A percentile compares a stretch with the other conserved stretches of the same genome.
Conservation (phyloP, 306 rosid species). For the Medicago ruthenica region DNA sequence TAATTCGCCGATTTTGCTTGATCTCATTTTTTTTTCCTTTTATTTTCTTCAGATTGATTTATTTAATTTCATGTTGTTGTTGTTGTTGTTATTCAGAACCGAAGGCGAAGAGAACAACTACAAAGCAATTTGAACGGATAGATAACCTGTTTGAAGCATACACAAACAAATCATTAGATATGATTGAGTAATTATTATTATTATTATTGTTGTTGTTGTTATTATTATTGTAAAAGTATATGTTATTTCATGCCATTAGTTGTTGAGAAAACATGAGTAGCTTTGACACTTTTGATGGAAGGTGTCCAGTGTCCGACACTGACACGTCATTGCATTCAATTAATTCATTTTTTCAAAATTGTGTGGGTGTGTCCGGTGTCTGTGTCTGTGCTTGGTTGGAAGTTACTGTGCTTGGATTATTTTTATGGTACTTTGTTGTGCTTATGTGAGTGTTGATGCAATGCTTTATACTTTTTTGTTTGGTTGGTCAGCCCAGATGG, state of each 20-base stretch:
- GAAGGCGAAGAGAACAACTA: conserved; percentile 44
- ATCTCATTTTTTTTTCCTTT: neutral
- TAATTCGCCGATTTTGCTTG: neutral
- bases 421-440: no score
- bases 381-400: no score
- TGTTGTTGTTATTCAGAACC: conserved; percentile 46
- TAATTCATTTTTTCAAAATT: no score
- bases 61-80: conserved; percentile 11
- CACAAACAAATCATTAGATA: conserved; percentile 49
- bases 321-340: no score
- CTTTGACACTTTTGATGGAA: no score
- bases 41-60: neutral
- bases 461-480: conserved; percentile 41
- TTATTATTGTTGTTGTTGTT: neutral
- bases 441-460: conserved; percentile 27
- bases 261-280: neutral
- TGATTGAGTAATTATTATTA: conserved; percentile 66
- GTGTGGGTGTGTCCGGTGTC: neutral
- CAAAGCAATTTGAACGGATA: conserved; percentile 54
- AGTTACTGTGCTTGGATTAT: no score
- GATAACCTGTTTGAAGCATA: conserved; percentile 55
- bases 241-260: no score
- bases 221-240: neutral
- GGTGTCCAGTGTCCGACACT: no score
- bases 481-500: conserved; percentile 74